Conservation (phyloP, 2,329 filamentous ascomycete species). For the Aureobasidium sp. region DNA sequence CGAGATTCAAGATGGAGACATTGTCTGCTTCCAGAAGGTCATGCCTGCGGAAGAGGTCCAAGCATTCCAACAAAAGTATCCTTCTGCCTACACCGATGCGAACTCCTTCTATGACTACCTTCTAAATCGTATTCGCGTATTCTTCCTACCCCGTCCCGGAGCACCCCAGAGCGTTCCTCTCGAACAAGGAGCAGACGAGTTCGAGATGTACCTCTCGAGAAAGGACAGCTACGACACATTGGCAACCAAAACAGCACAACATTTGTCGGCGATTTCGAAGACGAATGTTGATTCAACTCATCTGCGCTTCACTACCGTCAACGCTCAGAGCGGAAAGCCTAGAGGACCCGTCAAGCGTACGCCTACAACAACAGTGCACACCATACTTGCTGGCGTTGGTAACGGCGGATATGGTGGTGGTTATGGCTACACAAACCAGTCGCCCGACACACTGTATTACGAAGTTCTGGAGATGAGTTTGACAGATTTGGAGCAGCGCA, state of each 20-base stretch:
- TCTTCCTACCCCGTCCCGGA: slow-evolving; percentile 59
- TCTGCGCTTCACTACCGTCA: slow-evolving; percentile 84
- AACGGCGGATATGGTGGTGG: slow-evolving; percentile 59
- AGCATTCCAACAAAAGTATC: slow-evolving; percentile 15
- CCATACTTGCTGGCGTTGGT: slow-evolving; percentile 57
- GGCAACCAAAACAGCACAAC: slow-evolving; percentile 71
- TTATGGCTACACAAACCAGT: slow-evolving; percentile 56
- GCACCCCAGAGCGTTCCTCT: slow-evolving; percentile 30
- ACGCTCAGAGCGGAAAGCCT: slow-evolving; percentile 66
- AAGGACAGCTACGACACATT: slow-evolving; percentile 89
- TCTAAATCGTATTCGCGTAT: slow-evolving; percentile 71
- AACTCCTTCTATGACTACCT: slow-evolving; percentile 90
- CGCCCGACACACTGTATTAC: slow-evolving; percentile 71
- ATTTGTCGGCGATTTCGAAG: slow-evolving; percentile 43
- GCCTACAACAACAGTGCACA: slow-evolving; percentile 61
- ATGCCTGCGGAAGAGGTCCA: slow-evolving; percentile 41
- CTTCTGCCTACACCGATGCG: slow-evolving; percentile 54
- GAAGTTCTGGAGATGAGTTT: slow-evolving; percentile 92
- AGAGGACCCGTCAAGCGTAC: slow-evolving; percentile 71
- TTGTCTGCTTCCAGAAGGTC: slow-evolving; percentile 82
- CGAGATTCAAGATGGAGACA: slow-evolving; percentile 94
- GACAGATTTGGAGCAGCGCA: slow-evolving; percentile 88
- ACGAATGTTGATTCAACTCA: slow-evolving; percentile 68
- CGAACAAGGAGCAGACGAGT: slow-evolving; percentile 51
- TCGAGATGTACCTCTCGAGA: slow-evolving; percentile 71